Conservation (phyloP, 495 filamentous ascomycete species). For the Penicillium fimorum region DNA sequence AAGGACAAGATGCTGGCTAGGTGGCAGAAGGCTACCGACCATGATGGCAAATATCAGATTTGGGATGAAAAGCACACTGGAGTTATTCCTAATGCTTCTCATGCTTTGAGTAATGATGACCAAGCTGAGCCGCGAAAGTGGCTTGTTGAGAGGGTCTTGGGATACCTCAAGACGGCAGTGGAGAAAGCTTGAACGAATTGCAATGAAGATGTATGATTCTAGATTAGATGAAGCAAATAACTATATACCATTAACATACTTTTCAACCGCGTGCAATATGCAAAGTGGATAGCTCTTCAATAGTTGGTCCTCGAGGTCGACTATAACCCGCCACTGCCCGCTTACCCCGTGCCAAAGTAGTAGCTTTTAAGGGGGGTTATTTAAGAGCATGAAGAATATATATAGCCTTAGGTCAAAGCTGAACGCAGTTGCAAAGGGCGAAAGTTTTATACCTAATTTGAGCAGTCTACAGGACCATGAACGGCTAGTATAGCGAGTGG, state of each 20-base stretch:
- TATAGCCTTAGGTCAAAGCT: neutral
- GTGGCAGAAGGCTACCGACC: slow-evolving; percentile 61
- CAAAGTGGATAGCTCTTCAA: neutral
- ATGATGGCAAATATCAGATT: slow-evolving; percentile 24
- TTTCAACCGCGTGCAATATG: neutral
- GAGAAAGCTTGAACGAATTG: neutral
- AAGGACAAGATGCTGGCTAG: slow-evolving; percentile 57
- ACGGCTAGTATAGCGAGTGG: neutral
- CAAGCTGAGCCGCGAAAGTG: slow-evolving; percentile 42
- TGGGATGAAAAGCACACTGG: slow-evolving; percentile 43
- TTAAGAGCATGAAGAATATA: neutral
- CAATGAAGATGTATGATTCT: slow-evolving; percentile 18
- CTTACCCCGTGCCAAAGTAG: neutral
- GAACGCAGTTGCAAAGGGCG: neutral
- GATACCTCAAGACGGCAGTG: slow-evolving; percentile 24
- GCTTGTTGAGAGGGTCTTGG: slow-evolving; percentile 37
- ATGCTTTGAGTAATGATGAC: slow-evolving; percentile 48
- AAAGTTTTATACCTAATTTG: neutral
- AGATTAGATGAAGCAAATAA: neutral
- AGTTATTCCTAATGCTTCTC: slow-evolving; percentile 45
- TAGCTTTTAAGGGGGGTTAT: neutral
- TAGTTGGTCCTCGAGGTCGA: neutral
- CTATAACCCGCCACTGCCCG: neutral
- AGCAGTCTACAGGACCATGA: neutral
- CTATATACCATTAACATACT: neutral